Conservation (phyloP, 1,284 basidiomycete species). For the Mycena citricolor region DNA sequence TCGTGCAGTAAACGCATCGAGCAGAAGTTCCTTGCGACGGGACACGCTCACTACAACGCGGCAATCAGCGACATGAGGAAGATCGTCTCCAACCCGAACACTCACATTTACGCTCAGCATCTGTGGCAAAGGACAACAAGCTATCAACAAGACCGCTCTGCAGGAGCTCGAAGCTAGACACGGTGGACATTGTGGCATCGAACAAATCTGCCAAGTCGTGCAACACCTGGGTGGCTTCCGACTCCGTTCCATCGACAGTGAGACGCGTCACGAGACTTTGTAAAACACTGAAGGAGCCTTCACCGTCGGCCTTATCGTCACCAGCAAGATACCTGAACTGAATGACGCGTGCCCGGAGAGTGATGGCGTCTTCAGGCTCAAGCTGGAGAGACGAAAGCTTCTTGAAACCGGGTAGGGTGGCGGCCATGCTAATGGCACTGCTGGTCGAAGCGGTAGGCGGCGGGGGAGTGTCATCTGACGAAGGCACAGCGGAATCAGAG, state of each 20-base stretch:
- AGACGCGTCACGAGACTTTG: slow-evolving; percentile 66
- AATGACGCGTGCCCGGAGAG: slow-evolving; percentile 83
- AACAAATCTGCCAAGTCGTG: slow-evolving; percentile 79
- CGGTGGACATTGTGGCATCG: slow-evolving; percentile 70
- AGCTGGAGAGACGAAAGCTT: slow-evolving; percentile 62
- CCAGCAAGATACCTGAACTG: slow-evolving; percentile 73
- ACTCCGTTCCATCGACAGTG: slow-evolving; percentile 57
- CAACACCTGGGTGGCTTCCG: slow-evolving; percentile 63
- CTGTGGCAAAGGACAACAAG: slow-evolving; percentile 80
- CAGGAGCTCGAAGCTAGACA: slow-evolving; percentile 95
- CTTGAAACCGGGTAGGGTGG: slow-evolving; percentile 62
- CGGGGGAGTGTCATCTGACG: slow-evolving; percentile 29
- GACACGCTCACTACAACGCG: slow-evolving; percentile 48
- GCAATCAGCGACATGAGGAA: slow-evolving; percentile 11
- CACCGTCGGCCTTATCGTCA: slow-evolving; percentile 59
- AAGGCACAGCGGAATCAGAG: slow-evolving; percentile 31
- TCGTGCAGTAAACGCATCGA: slow-evolving; percentile 70
- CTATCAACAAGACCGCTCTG: slow-evolving; percentile 93
- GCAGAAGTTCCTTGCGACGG: slow-evolving; percentile 70
- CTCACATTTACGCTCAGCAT: slow-evolving; percentile 57
- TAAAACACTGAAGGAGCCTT: slow-evolving; percentile 65
- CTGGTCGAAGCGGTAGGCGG: no score
- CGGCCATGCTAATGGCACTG: no score
- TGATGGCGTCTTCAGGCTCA: slow-evolving; percentile 87
- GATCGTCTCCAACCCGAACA: slow-evolving; percentile 17